Base-by-base conservation (phyloP, 768 basidiomycete genomes). In the Psilocybe sp. region DNA sequence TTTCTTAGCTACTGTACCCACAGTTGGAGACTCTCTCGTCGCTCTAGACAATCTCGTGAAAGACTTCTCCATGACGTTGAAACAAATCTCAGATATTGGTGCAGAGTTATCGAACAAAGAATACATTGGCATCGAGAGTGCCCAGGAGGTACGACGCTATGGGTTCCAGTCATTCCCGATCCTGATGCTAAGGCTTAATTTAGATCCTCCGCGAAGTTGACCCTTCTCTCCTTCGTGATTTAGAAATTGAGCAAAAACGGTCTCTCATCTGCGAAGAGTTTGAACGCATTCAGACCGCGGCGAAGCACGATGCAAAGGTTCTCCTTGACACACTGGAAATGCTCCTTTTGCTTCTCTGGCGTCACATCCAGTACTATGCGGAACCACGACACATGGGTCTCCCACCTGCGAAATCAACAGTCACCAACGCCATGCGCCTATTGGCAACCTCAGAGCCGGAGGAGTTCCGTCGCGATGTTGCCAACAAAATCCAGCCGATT, bases 331-430 rank as follows among this genome's bases (percentile, higher is more conserved):
- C 85, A 13, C 68, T 82, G 44, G 93, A 95, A 66, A 87, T 92
- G 81, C 64, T 89, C 5, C 72, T 94, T 8, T 73, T 94, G 14
- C 74, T 94, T 15, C 69, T 92, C 9, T 92, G 89, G 87, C 77
- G 90, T 13, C 93, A 95, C 59, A 60, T 91, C 23, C 74, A 79
- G 12, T 82, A 84, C 61, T 94, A 87, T 65, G 64, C 74, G 35
- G 72, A 76, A 46, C 59, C 64, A 15, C 55, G 60, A 37, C 62
- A 63, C 38, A 66, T 69, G 66, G 58, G 53, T 34, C 49, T 51
- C 38, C 66, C 64, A 5, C 66, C 69, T 42, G 72, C 63, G 13
- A 75, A 71, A 47, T 58, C 63, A 20, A 67, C 79, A 34, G 71
- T 78, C 47, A 67, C 55, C 61, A 76, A 63, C 33, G 74, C 78